phyloP scores from a whole-genome alignment of 768 basidiomycete species.

The Nidularia sp. region DNA sequence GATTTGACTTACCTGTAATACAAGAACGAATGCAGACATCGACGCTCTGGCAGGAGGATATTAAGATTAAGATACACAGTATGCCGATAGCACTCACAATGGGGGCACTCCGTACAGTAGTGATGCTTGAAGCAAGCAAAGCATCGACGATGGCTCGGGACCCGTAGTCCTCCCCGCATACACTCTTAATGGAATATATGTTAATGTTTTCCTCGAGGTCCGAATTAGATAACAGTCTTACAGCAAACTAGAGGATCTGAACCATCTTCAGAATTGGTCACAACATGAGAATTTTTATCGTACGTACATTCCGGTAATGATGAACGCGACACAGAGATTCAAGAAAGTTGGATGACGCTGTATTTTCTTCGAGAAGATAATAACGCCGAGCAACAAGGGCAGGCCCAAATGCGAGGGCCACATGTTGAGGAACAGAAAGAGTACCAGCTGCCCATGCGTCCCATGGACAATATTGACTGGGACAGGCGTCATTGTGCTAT shows the following conservation, averaged over 20 bases:
- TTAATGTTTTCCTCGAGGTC: not conserved
- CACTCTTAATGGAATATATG: constrained; percentile 11
- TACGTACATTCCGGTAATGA: constrained; percentile 43
- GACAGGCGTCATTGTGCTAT: not conserved
- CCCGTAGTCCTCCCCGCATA: constrained; percentile 38
- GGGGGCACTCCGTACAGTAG: constrained; percentile 45
- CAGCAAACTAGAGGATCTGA: constrained; percentile 37
- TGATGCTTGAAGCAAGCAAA: constrained; percentile 44
- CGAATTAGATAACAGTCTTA: constrained; percentile 14
- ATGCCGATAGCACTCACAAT: no score
- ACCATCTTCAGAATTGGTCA: not conserved
- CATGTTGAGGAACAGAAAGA: constrained; percentile 41
- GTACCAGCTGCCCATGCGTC: constrained; percentile 32
- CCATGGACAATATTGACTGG: constrained; percentile 37
- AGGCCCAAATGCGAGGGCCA: constrained; percentile 49
- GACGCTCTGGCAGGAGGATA: constrained; percentile 25
- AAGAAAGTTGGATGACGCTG: constrained; percentile 43
- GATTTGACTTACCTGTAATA: constrained; percentile 32
- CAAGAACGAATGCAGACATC: constrained; percentile 33
- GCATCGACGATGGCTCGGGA: constrained; percentile 35
- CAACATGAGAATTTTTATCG: no score
- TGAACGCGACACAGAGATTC: constrained; percentile 40
- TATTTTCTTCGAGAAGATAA: constrained; percentile 34
- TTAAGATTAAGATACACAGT: no score
- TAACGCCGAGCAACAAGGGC: constrained; percentile 35